These are phyloP conservation scores for Hypoxylon sp. DNA, from an alignment of 2,329 filamentous ascomycete genomes.

Conservation along the genomic window DNA sequence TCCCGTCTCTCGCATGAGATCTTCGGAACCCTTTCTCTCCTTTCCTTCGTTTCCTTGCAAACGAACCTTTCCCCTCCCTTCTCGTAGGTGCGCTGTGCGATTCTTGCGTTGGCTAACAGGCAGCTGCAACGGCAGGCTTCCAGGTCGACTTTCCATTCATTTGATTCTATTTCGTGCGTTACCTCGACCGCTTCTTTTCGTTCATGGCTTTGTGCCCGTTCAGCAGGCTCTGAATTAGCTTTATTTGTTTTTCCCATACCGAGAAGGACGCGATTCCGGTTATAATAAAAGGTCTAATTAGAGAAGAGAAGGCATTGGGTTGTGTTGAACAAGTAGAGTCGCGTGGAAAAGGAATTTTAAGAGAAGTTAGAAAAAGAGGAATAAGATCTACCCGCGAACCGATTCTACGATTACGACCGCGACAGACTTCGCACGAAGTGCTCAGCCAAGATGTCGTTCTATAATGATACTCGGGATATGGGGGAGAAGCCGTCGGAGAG, in stretches of 20 bases:
- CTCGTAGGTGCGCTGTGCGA: constrained; percentile 43
- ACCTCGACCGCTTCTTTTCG: constrained; percentile 16
- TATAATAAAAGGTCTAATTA: constrained; percentile 38
- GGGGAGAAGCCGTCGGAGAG: constrained; percentile 68
- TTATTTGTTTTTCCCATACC: constrained; percentile 30
- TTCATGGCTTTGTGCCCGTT: constrained; percentile 51
- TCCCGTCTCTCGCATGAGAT: constrained; percentile 47
- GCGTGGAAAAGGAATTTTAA: constrained; percentile 18
- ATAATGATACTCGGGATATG: constrained; percentile 45
- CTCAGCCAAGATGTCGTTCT: constrained; percentile 48
- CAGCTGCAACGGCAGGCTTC: constrained; percentile 47
- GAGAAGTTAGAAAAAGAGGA: constrained; percentile 27
- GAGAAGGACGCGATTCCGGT: constrained; percentile 30
- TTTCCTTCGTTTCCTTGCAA: constrained; percentile 37
- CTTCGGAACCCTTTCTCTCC: constrained; percentile 41
- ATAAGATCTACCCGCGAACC: constrained; percentile 19
- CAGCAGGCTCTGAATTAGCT: constrained; percentile 64
- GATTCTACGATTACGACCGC: constrained; percentile 22
- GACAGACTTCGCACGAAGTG: constrained; percentile 31
- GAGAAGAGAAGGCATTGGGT: constrained; percentile 33
- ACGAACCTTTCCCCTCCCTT: constrained; percentile 37
- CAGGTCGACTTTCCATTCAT: constrained; percentile 45
- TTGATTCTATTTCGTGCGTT: constrained; percentile 35
- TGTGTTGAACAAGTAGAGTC: constrained; percentile 30
- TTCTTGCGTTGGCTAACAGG: constrained; percentile 50